Conservation (phyloP, 768 basidiomycete genomes). For the Suillus subalutaceus region DNA sequence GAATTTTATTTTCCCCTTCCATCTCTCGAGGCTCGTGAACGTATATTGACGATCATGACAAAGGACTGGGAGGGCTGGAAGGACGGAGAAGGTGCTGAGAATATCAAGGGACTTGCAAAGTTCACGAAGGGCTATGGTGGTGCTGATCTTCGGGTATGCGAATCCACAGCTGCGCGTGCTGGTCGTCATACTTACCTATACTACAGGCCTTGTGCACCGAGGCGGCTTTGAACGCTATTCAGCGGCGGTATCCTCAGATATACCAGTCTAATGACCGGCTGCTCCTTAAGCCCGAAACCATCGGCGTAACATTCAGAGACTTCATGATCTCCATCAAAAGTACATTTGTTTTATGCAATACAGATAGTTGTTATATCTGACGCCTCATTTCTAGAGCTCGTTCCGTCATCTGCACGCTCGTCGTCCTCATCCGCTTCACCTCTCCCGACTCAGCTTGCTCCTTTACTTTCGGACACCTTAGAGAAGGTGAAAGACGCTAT, state of each 20-base stretch:
- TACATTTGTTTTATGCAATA: conserved; percentile 38
- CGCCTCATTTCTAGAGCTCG: conserved; percentile 54
- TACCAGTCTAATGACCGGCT: conserved; percentile 90
- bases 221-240: conserved; percentile 94
- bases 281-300: conserved; percentile 82
- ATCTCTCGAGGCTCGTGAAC: conserved; percentile 78
- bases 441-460: conserved; percentile 81
- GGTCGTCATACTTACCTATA: conserved; percentile 9
- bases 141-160: conserved; percentile 87
- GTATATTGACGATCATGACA: conserved; percentile 91
- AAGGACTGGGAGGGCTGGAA: conserved; percentile 87
- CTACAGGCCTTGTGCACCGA: conserved; percentile 91
- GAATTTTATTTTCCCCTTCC: conserved; percentile 98
- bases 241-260: conserved; percentile 94
- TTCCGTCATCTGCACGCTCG: conserved; percentile 93
- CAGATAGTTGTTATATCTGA: too few species aligned
- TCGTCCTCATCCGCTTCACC: conserved; percentile 84
- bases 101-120: conserved; percentile 72
- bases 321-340: conserved; percentile 98
- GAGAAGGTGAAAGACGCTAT: conserved; percentile 74
- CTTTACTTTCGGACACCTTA: conserved; percentile 70
- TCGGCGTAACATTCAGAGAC: conserved; percentile 82
- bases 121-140: conserved; percentile 98
- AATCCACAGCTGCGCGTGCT: conserved; percentile 13
- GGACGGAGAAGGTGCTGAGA: conserved; percentile 47